Percentiles rank a stretch among this genome's conserved stretches.
phyloP scores from a whole-genome alignment of 1,284 basidiomycete genomes.

The Chiua sp. region DNA sequence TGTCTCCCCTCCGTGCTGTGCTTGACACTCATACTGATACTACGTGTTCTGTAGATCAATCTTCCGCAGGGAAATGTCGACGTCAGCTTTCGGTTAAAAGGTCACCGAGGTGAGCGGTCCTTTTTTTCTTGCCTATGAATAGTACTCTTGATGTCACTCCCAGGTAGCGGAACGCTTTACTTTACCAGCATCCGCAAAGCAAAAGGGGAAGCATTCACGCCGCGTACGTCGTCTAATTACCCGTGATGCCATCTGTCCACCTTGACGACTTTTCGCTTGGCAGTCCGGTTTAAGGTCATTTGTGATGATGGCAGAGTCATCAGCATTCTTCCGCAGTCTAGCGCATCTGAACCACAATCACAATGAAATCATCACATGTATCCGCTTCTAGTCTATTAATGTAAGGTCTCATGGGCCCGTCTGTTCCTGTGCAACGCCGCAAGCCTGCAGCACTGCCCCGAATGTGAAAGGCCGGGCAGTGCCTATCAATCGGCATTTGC shows the following conservation, averaged over 20 bases:
- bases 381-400: too few species aligned
- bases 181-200: slow-evolving; percentile 80
- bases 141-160: not conserved
- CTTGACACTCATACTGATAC: not conserved
- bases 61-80: slow-evolving; percentile 79
- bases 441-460: not conserved
- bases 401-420: too few species aligned
- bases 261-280: not conserved
- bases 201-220: slow-evolving; percentile 74
- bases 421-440: not conserved
- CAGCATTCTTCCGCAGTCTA: slow-evolving; percentile 30
- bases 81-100: slow-evolving; percentile 74
- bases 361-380: not conserved
- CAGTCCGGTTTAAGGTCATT: slow-evolving; percentile 77
- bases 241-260: not conserved
- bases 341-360: not conserved
- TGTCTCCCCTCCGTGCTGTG: slow-evolving; percentile 12
- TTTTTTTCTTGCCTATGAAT: not conserved
- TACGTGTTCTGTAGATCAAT: slow-evolving; percentile 55
- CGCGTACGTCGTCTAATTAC: slow-evolving; percentile 52
- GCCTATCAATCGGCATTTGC: too few species aligned
- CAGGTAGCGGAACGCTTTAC: slow-evolving; percentile 75
- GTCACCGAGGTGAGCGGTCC: slow-evolving; percentile 59
- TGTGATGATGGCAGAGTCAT: slow-evolving; percentile 64
- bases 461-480: not conserved